These are phyloP conservation scores for Adansonia rubrostipa DNA, from an alignment of 441 rosid genomes.

Conservation along the genomic window DNA sequence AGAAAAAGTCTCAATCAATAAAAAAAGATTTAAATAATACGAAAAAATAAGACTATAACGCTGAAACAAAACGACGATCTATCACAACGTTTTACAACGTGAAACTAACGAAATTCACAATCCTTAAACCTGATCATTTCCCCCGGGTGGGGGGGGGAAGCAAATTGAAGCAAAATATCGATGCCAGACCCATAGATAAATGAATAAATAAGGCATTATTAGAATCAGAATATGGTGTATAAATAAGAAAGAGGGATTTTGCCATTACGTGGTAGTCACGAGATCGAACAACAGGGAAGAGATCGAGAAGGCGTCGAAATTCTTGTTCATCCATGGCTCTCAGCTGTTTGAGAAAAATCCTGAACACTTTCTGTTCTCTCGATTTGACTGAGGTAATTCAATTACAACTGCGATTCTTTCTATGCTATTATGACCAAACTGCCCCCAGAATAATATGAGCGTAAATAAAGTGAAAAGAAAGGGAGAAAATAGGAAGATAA, in stretches of 20 bases:
- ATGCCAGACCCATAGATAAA: not conserved
- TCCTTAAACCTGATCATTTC: not conserved
- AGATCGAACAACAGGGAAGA: slow-evolving; percentile 84
- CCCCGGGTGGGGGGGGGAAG: not conserved
- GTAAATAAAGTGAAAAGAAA: not conserved
- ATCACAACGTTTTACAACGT: not conserved
- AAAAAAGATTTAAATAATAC: not conserved
- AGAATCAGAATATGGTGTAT: not conserved
- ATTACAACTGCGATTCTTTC: not conserved
- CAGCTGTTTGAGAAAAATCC: slow-evolving; percentile 1
- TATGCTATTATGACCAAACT: not conserved
- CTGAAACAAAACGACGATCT: not conserved
- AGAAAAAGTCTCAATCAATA: not conserved
- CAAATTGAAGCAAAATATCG: not conserved
- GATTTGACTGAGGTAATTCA: not conserved
- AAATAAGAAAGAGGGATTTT: slow-evolving; percentile 20
- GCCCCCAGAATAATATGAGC: not conserved
- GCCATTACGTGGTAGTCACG: slow-evolving; percentile 61
- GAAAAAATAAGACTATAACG: not conserved
- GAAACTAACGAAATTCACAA: not conserved
- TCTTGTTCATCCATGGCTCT: slow-evolving; percentile 73
- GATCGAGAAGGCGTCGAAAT: slow-evolving; percentile 71
- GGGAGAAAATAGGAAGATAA: not conserved
- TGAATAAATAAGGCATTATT: not conserved
- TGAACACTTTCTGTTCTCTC: not conserved